phyloP scores from a whole-genome alignment of 176 grass and related monocot species.

The Zizania latifolia region DNA sequence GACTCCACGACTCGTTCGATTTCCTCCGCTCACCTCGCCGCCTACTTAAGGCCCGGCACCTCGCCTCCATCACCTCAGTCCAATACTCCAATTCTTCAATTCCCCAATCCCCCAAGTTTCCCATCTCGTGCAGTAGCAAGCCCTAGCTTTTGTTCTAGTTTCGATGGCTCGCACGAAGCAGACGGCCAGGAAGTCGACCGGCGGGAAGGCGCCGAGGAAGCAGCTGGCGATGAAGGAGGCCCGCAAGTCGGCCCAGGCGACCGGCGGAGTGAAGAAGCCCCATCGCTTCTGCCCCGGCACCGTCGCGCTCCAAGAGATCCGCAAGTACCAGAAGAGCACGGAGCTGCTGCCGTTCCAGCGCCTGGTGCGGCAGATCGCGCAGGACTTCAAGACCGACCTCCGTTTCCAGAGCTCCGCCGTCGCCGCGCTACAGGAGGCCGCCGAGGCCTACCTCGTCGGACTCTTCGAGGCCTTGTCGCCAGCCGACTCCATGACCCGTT shows the following conservation, averaged over 20 bases:
- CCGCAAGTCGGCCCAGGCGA: background rate
- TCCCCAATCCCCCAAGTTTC: too few relatives aligned
- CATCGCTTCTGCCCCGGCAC: slow-evolving; percentile 51
- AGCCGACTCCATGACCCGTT: too few relatives aligned
- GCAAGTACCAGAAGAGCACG: slow-evolving; percentile 92
- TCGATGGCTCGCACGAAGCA: slow-evolving; percentile 8
- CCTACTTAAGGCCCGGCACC: too few relatives aligned
- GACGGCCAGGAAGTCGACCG: background rate
- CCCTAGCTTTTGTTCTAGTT: too few relatives aligned
- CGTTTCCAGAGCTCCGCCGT: slow-evolving; percentile 72
- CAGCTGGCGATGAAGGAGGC: background rate
- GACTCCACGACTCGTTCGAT: too few relatives aligned
- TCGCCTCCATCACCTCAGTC: too few relatives aligned
- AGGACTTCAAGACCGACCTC: slow-evolving; percentile 82
- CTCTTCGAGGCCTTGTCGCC: slow-evolving; percentile 88
- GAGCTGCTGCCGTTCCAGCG: slow-evolving; percentile 80
- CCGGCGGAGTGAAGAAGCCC: background rate
- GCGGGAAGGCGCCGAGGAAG: background rate
- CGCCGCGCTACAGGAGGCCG: slow-evolving; percentile 69
- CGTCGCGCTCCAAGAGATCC: slow-evolving; percentile 69
- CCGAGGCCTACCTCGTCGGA: slow-evolving; percentile 68
- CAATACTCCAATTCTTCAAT: too few relatives aligned
- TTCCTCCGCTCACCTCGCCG: too few relatives aligned
- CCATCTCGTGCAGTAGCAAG: too few relatives aligned
- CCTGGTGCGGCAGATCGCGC: slow-evolving; percentile 61